Evolutionary conservation across 225 moss, liverwort and hornwort genomes (phyloP).

Genomic region (Physcomitrellopsis africana): DNA sequence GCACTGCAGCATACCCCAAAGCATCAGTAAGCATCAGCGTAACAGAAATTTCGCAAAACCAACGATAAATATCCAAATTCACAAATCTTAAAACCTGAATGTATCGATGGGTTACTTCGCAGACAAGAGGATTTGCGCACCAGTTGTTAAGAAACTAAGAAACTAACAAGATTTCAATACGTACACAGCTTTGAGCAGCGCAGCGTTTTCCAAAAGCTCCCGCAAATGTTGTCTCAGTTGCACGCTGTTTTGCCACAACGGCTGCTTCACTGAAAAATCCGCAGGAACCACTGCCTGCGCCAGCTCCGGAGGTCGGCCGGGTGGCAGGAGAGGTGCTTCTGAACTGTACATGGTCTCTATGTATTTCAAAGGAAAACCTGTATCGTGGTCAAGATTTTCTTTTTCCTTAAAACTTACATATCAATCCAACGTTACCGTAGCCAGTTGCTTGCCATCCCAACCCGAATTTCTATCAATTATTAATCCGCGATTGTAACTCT

Average conservation of each 20-base stretch:
- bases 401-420: neutral
- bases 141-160: neutral
- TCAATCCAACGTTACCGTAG: conserved; percentile 8
- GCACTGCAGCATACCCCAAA: conserved; percentile 44
- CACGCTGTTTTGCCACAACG: conserved; percentile 53
- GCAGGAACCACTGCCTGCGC: conserved; percentile 44
- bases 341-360: conserved; percentile 39
- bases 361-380: neutral
- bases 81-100: conserved; percentile 23
- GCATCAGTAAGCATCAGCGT: conserved; percentile 23
- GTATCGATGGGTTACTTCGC: neutral
- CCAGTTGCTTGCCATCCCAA: neutral
- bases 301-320: conserved; percentile 35
- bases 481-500: conserved; percentile 4
- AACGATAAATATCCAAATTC: neutral
- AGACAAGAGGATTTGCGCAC: neutral
- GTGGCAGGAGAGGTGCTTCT: conserved; percentile 47
- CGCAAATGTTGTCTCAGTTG: conserved; percentile 50
- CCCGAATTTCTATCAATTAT: neutral
- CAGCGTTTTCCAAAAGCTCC: conserved; percentile 46
- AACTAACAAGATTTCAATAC: conserved; percentile 13
- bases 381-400: neutral
- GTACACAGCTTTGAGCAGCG: conserved; percentile 57
- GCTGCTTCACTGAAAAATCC: conserved; percentile 43
- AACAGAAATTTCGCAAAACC: neutral